Evolutionary conservation across 164 flowering plant genomes (phyloP), one percentile per base, ranked within the genome.

Genomic region (Annona squamosa): DNA sequence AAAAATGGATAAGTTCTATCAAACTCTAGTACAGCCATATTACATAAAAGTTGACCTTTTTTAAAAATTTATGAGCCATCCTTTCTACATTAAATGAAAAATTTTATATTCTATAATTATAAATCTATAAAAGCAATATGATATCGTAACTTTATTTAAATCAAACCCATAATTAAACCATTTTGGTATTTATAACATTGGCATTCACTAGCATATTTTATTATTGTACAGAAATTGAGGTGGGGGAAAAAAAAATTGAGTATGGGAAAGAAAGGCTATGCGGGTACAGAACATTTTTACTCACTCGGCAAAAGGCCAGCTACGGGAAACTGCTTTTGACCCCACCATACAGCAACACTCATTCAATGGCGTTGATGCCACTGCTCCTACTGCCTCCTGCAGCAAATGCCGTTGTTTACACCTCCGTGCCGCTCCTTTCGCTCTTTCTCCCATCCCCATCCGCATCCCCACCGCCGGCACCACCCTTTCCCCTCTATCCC

Each of bases 281-380:
- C 59, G 13, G 2, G 13, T 5, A 3, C 7, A 52, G 6, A 26
- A 52, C 13, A 52, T 12, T 5, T 52, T 16, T 16, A 52, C 10
- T 52, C 59, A 10, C 52, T 16, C 59, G 37, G 13, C 2, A 42
- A 43, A 66, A 44, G 43, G 68, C 68, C 68, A 66, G 46, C 68
- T 66, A 64, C 37, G 2, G 67, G 43, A 64, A 19, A 19, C 59
- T 64, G 68, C 59, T 63, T 72, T 72, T 37, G 56, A 45, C 68
- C 73, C 74, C 74, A 72, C 74, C 67, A 10, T 10, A 63, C 74
- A 62, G 26, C 59, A 67, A 26, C 62, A 16, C 59, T 17, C 74
- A 72, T 72, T 72, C 76, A 46, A 59, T 65, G 67, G 67, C 2
- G 7, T 26, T 26, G 37, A 26, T 26, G 65, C 17, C 12, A 19